Evolutionary conservation across 345 rosid genomes (phyloP).

Genomic region (Lumnitzera littorea): DNA sequence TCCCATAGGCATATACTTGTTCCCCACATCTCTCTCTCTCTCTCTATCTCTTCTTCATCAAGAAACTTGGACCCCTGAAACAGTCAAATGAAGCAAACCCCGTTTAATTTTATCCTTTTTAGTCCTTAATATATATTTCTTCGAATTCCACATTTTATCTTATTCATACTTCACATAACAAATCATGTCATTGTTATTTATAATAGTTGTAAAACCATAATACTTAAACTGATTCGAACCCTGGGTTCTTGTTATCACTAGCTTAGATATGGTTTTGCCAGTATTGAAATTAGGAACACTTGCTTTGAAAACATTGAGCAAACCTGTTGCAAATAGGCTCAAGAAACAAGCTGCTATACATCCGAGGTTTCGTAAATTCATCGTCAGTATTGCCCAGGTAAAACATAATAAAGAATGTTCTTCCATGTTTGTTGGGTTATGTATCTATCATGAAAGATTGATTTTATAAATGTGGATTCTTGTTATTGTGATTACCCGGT

Average conservation of each 20-base stretch:
- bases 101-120: not conserved
- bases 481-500: no score
- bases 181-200: no score
- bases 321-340: conserved; percentile 64
- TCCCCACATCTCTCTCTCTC: not conserved
- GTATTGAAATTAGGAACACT: conserved; percentile 69
- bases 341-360: conserved; percentile 75
- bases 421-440: no score
- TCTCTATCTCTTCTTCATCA: conserved; percentile 1
- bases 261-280: conserved; percentile 51
- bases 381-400: conserved; percentile 77
- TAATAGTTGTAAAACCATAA: no score
- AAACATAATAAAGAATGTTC: no score
- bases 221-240: no score
- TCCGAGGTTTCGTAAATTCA: conserved; percentile 65
- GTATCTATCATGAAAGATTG: no score
- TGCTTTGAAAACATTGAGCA: conserved; percentile 58
- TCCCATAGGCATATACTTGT: no score
- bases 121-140: not conserved
- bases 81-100: not conserved
- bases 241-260: no score
- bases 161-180: no score
- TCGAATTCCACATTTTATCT: not conserved
- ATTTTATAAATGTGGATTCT: no score
- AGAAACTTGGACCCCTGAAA: not conserved